These are phyloP conservation scores for Trametes hirsuta DNA, from an alignment of 1,284 basidiomycete genomes.

Conservation along the genomic window DNA sequence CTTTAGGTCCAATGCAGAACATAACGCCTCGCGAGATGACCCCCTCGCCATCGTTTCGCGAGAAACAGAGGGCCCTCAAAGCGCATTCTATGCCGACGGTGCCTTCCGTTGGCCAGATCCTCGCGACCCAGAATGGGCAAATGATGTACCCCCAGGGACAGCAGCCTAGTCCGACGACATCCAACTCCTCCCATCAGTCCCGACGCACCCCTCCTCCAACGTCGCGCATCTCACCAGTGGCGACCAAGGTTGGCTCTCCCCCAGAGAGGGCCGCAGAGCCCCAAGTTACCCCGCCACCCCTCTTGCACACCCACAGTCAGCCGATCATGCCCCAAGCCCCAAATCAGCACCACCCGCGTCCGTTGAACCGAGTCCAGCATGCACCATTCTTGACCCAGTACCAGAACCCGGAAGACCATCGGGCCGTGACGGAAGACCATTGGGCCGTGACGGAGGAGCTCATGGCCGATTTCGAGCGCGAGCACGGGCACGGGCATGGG, in stretches of 20 bases:
- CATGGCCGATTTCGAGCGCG: constrained; percentile 67
- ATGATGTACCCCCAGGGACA: constrained; percentile 39
- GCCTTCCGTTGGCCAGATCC: constrained; percentile 55
- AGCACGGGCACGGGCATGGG: constrained; percentile 17
- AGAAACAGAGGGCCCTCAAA: constrained; percentile 60
- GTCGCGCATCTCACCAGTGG: constrained; percentile 40
- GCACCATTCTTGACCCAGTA: constrained; percentile 57
- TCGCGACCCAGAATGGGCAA: constrained; percentile 35
- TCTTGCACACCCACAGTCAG: constrained; percentile 36
- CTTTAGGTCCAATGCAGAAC: constrained; percentile 42
- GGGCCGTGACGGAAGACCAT: constrained; percentile 65
- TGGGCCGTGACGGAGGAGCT: constrained; percentile 72
- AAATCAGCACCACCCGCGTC: constrained; percentile 56
- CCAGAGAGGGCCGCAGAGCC: constrained; percentile 37
- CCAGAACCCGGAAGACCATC: constrained; percentile 56
- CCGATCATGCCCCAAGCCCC: constrained; percentile 38
- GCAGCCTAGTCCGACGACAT: constrained; percentile 59
- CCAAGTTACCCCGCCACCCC: constrained; percentile 34
- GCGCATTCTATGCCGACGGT: constrained; percentile 64
- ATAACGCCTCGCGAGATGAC: constrained; percentile 65
- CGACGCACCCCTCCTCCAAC: constrained; percentile 45
- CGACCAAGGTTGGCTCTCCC: constrained; percentile 46
- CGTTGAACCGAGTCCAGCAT: constrained; percentile 54
- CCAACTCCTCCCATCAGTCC: constrained; percentile 47
- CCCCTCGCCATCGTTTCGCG: constrained; percentile 65